Base-by-base conservation (phyloP, 768 basidiomycete species). In the Clitopilus hobsonii region DNA sequence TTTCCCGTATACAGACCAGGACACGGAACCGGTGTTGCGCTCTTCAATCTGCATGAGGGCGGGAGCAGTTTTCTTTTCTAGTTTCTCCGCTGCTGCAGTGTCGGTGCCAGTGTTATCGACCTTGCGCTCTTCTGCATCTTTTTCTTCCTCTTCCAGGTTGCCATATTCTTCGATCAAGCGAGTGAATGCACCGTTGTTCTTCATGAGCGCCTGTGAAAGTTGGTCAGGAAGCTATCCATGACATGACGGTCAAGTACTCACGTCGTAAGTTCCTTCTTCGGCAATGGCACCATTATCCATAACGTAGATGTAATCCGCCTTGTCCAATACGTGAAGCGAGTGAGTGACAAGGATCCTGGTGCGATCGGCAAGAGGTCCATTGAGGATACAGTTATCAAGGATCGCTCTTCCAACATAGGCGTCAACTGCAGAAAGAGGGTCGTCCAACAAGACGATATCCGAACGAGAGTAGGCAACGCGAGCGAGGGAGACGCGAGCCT, bases 401-500 rank as follows among this genome's bases (percentile, higher is more conserved):
- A 89, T 80, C 26, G 76, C 75, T 59, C 84, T 84, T 10, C 86
- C 85, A 5, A 91, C 89, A 59, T 88, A 83, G 0, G 88, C 82
- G 59, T 92, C 90, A 8, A 92, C 84, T 0, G 90, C 89, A 26
- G 84, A 83, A 28, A 93, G 78, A 13, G 91, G 87, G 63, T 94
- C 91, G 61, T 94, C 91, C 27, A 93, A 75, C 11, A 93, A 78
- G 38, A 90, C 82, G 53, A 93, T 78, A 56, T 91, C 86, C 0
- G 87, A 77, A 0, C 76, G 71, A 3, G 88, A 84, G 61, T 92
- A 94, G 1, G 86, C 85, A 0, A 88, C 89, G 24, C 91, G 74
- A 0, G 91, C 91, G 22, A 91, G 70, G 1, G 85, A 86, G 4
- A 90, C 79, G 16, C 88, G 83, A 30, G 87, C 86, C 59, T 72